These are phyloP conservation scores for Phytophthora agathidicida DNA, from an alignment of 352 stramenopile genomes.

Conservation along the genomic window DNA sequence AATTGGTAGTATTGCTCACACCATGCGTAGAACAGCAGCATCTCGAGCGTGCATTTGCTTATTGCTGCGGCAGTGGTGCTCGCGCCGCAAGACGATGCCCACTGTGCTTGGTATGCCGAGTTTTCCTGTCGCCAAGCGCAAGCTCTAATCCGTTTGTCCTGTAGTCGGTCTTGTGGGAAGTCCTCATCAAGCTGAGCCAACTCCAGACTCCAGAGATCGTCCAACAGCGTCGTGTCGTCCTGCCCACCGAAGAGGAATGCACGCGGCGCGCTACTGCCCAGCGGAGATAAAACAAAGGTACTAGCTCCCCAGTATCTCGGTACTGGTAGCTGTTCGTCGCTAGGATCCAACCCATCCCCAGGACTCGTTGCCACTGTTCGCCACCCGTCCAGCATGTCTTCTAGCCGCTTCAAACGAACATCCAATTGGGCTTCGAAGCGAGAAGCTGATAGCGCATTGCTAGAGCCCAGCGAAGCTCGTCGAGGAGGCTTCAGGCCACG, in stretches of 20 bases:
- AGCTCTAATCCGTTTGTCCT: conserved; percentile 21
- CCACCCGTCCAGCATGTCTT: conserved; percentile 53
- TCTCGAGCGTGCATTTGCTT: conserved; percentile 47
- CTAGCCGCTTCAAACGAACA: conserved; percentile 44
- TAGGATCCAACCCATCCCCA: background rate
- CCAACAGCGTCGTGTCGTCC: conserved; percentile 63
- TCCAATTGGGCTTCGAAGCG: conserved; percentile 38
- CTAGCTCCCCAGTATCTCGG: conserved; percentile 55
- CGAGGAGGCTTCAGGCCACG: conserved; percentile 26
- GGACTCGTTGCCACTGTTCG: conserved; percentile 11
- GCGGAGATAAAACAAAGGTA: conserved; percentile 35
- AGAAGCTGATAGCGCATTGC: conserved; percentile 12
- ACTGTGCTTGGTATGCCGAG: conserved; percentile 34
- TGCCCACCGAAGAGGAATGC: conserved; percentile 74
- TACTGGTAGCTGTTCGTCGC: conserved; percentile 23
- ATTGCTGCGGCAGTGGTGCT: conserved; percentile 5
- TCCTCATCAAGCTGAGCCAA: conserved; percentile 43
- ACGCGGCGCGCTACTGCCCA: conserved; percentile 11
- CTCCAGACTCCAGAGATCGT: conserved; percentile 68
- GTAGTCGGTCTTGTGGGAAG: conserved; percentile 21
- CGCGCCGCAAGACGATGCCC: conserved; percentile 53
- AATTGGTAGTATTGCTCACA: conserved; percentile 60
- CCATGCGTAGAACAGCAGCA: conserved; percentile 59
- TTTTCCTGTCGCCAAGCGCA: conserved; percentile 63
- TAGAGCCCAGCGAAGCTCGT: conserved; percentile 32